Evolutionary conservation across 2,329 filamentous ascomycete species (phyloP).

Genomic region (Verticillium alfalfae): DNA sequence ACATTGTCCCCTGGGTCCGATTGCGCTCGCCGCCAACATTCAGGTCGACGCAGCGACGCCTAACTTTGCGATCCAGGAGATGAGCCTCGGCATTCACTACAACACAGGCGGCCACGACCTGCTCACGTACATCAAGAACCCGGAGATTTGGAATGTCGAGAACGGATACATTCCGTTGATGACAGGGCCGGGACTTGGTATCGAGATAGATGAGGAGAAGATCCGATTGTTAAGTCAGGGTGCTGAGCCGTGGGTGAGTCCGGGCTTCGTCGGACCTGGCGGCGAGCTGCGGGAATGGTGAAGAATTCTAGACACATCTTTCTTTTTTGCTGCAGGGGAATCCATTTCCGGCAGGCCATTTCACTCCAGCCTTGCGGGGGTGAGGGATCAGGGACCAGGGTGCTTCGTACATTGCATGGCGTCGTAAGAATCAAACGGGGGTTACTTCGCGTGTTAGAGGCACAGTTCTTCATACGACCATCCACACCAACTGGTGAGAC

Average conservation of each 20-base stretch:
- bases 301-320: conserved; percentile 9
- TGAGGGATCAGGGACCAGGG: too few relatives aligned
- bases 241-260: conserved; percentile 58
- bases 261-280: conserved; percentile 63
- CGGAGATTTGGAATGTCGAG: conserved; percentile 60
- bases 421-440: too few relatives aligned
- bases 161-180: conserved; percentile 59
- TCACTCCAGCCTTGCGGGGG: too few relatives aligned
- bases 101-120: conserved; percentile 63
- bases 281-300: conserved; percentile 65
- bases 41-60: conserved; percentile 57
- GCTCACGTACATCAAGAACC: conserved; percentile 60
- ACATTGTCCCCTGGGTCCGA: conserved; percentile 68
- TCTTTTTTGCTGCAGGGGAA: too few relatives aligned
- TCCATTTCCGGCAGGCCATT: too few relatives aligned
- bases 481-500: not conserved
- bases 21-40: conserved; percentile 65
- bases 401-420: too few relatives aligned
- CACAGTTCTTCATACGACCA: too few relatives aligned
- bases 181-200: conserved; percentile 58
- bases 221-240: conserved; percentile 54
- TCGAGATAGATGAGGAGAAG: conserved; percentile 66
- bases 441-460: too few relatives aligned
- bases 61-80: conserved; percentile 72
- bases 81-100: conserved; percentile 76